Base-by-base conservation (phyloP, 345 rosid genomes). In the Hirschfeldia incana region DNA sequence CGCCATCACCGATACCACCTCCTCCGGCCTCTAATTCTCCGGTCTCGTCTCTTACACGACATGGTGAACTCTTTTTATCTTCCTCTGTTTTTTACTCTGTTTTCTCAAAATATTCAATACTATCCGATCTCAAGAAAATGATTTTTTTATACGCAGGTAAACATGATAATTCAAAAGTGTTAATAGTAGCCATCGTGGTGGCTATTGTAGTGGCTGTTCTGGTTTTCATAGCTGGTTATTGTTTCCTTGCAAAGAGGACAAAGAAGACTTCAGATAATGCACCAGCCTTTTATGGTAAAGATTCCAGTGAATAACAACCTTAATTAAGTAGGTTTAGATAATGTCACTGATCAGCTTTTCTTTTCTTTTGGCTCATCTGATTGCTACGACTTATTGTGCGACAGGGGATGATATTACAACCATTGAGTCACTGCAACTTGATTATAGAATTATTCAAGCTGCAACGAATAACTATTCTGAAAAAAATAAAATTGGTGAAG, bases 401-500 rank as follows among this genome's bases (percentile, higher is more conserved):
- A 86, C 3, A 73, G 74, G n/a, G 29, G 75, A 74, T 59, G 83
- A 83, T 3, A 83, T 83, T 10, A 67, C 81, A 21, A 72, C 65
- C 16, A 70, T 44, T 60, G 89, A 87, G 29, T 83, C 89, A 3
- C 74, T 89, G 74, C 89, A 90, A 68, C 81, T 73, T 2, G 88
- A 86, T 65, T 74, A 87, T 1, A 70, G 15, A 15, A 71, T 79
- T 6, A 82, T 89, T 16, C 65, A 83, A 86, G 65, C 65, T 21
- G 92, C 94, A 8, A 87, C 92, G 8, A 42, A 86, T 21, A 62
- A 82, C n/a, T 90, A 86, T 81, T 78, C 90, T 2, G 70, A 21
- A 5, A 34, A 72, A 10, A 86, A 87, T 67, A 86, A 84, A 77
- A 81, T 90, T 57, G 95, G 95, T 34, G 75, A 66, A 78, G 95